Evolutionary conservation across 2,329 filamentous ascomycete genomes (phyloP).

Genomic region (Sporothrix inflata): DNA sequence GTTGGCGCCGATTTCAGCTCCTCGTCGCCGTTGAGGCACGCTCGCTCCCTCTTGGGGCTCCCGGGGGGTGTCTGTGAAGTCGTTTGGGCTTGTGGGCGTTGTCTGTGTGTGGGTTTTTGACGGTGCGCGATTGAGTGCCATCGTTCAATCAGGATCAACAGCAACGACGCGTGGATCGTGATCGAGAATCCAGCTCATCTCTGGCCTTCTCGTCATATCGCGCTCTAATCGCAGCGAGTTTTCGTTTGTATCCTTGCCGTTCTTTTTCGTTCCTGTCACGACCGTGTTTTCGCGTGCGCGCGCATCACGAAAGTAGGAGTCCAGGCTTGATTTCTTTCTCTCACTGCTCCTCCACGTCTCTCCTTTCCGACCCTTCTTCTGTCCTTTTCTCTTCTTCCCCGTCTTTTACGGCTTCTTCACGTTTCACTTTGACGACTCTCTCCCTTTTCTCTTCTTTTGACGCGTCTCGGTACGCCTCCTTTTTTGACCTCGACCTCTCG

Average conservation of each 20-base stretch:
- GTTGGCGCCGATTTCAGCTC: constrained; percentile 51
- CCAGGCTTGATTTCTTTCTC: constrained; percentile 14
- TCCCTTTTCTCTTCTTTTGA: not conserved
- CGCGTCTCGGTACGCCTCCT: constrained; percentile 14
- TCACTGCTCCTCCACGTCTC: not conserved
- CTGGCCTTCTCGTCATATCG: not conserved
- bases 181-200: not conserved
- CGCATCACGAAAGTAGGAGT: constrained; percentile 2
- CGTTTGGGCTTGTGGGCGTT: not conserved
- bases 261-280: not conserved
- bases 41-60: constrained; percentile 44
- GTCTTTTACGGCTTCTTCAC: constrained; percentile 13
- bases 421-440: not conserved
- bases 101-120: constrained; percentile 6
- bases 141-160: constrained; percentile 1
- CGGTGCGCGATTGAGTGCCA: constrained; percentile 12
- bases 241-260: constrained; percentile 3
- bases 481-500: not conserved
- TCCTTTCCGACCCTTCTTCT: constrained; percentile 3
- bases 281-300: constrained; percentile 19
- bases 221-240: not conserved
- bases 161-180: constrained; percentile 15
- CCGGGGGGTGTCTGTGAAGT: constrained; percentile 36
- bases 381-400: not conserved
- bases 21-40: constrained; percentile 37